Percentiles rank a stretch among this genome's conserved stretches.
These are phyloP conservation scores for Boletellus deceptivus DNA, from an alignment of 1,284 basidiomycete species.

Conservation along the genomic window DNA sequence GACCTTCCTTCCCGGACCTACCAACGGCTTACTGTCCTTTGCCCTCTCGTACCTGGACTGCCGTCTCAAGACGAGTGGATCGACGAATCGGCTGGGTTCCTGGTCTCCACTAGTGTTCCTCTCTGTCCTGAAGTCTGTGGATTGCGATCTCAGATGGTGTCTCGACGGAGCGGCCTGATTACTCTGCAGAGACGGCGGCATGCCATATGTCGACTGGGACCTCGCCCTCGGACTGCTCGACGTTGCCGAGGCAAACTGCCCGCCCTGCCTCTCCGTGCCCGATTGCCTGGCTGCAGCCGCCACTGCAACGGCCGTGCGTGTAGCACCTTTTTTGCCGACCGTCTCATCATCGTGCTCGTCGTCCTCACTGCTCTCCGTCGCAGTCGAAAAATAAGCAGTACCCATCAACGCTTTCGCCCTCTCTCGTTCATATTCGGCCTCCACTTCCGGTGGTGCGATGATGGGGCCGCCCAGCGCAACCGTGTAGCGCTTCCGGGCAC, in stretches of 20 bases:
- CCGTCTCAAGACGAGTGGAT: conserved; percentile 65
- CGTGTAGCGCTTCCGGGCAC: conserved; percentile 67
- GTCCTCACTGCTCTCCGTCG: conserved; percentile 37
- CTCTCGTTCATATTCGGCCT: conserved; percentile 34
- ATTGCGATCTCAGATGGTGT: conserved; percentile 30
- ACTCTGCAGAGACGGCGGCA: conserved; percentile 21
- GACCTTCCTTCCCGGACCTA: conserved; percentile 51
- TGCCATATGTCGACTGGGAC: conserved; percentile 52
- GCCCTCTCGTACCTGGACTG: conserved; percentile 52
- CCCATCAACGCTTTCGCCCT: conserved; percentile 27
- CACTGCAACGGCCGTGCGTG: conserved; percentile 13
- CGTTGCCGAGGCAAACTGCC: conserved; percentile 3
- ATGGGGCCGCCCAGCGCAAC: conserved; percentile 75
- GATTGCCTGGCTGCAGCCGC: conserved; percentile 36
- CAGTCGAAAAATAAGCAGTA: conserved; percentile 44
- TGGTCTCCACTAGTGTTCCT: conserved; percentile 13
- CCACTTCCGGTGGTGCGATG: conserved; percentile 43
- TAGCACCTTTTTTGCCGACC: conserved; percentile 49
- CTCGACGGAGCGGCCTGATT: conserved; percentile 23
- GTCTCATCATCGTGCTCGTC: conserved; percentile 51
- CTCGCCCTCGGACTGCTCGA: conserved; percentile 36
- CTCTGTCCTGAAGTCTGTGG: conserved; percentile 27
- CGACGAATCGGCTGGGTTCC: conserved; percentile 50
- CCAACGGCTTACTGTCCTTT: conserved; percentile 35
- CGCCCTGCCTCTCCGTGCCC: conserved; percentile 7